Percentiles rank a stretch among this genome's conserved stretches.
Evolutionary conservation across 768 basidiomycete species (phyloP).

Genomic region (Suillus alpinus): DNA sequence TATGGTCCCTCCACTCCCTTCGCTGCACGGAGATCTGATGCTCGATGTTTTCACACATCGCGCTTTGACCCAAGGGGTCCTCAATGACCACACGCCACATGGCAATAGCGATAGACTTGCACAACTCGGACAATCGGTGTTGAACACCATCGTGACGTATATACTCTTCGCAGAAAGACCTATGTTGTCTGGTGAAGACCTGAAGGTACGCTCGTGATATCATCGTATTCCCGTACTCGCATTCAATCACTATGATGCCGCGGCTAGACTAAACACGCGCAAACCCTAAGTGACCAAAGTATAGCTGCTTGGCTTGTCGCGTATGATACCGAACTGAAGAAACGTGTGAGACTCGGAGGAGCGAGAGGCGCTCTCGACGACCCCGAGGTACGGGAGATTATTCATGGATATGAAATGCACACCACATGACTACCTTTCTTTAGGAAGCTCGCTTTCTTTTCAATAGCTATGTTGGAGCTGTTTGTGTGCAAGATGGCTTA

Average conservation of each 20-base stretch:
- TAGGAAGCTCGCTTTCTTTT: constrained; percentile 52
- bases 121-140: constrained; percentile 50
- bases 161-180: constrained; percentile 49
- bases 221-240: too few relatives aligned
- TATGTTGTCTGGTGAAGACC: constrained; percentile 37
- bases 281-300: constrained; percentile 35
- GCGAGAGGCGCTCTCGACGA: constrained; percentile 32
- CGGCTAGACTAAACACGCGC: background rate
- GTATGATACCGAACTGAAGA: constrained; percentile 54
- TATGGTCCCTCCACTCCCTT: constrained; percentile 45
- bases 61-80: constrained; percentile 15
- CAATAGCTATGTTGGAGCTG: constrained; percentile 61
- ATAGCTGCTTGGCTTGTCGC: constrained; percentile 47
- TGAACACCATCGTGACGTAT: constrained; percentile 51
- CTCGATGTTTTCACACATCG: constrained; percentile 59
- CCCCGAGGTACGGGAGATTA: constrained; percentile 17
- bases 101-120: constrained; percentile 53
- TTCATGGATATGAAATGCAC: background rate
- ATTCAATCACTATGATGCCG: background rate
- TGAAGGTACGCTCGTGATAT: constrained; percentile 36
- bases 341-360: constrained; percentile 26
- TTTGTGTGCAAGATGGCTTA: constrained; percentile 56
- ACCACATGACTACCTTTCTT: background rate
- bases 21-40: constrained; percentile 53
- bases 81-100: constrained; percentile 22